phyloP scores from a whole-genome alignment of 257 asterid genomes.

The Anisodus acutangulus region DNA sequence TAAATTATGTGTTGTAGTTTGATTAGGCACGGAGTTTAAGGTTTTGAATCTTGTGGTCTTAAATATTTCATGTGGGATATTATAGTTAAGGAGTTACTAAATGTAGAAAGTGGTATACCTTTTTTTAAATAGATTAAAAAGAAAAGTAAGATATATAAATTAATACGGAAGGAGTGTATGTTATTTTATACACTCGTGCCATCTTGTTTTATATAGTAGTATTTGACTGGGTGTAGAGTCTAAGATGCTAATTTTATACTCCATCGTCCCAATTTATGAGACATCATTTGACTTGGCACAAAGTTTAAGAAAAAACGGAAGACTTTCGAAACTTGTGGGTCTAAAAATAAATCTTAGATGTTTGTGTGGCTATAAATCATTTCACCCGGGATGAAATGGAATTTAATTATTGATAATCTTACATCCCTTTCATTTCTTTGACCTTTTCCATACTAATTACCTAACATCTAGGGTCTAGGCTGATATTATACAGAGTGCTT shows the following conservation, averaged over 20 bases:
- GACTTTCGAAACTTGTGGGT: not conserved
- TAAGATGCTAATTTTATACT: not conserved
- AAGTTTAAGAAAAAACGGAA: no score
- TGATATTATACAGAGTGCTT: not conserved
- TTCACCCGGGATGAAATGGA: no score
- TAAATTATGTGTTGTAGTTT: no score
- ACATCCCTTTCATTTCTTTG: not conserved
- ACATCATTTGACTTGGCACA: no score
- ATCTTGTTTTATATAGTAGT: not conserved
- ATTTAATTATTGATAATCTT: not conserved
- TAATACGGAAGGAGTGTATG: not conserved
- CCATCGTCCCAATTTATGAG: no score
- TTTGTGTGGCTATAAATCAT: not conserved
- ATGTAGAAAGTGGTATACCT: no score
- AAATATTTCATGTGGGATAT: no score
- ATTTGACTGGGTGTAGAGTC: not conserved
- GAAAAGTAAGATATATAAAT: no score
- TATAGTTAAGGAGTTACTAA: no score
- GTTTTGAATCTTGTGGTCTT: no score
- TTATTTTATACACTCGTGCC: not conserved
- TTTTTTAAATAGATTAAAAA: no score
- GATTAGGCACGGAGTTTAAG: no score
- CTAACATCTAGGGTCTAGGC: not conserved
- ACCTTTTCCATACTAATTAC: not conserved
- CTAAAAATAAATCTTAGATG: not conserved